A percentile compares a stretch with the other conserved stretches of the same genome.
These are phyloP conservation scores for Puccinia coronata DNA, from an alignment of 1,284 basidiomycete genomes.

Conservation along the genomic window DNA sequence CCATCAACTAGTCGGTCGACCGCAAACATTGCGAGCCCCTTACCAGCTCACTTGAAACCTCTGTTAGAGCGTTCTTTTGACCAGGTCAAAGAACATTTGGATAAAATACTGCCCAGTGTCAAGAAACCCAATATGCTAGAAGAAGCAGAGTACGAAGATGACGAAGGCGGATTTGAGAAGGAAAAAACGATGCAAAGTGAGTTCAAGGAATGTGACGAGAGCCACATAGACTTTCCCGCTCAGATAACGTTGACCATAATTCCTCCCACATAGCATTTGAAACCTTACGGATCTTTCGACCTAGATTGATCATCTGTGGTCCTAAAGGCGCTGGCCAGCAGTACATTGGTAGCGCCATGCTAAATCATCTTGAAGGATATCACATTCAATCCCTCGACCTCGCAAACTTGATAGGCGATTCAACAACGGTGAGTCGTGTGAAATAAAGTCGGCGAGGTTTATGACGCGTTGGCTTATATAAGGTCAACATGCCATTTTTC, in stretches of 20 bases:
- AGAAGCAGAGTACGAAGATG: constrained; percentile 76
- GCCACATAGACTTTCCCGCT: neutral
- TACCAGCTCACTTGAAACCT: constrained; percentile 83
- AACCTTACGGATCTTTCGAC: constrained; percentile 83
- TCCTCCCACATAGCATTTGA: constrained; percentile 72
- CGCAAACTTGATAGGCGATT: constrained; percentile 83
- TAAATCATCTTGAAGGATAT: constrained; percentile 94
- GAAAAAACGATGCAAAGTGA: constrained; percentile 80
- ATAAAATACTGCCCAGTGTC: constrained; percentile 59
- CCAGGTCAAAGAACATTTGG: constrained; percentile 70
- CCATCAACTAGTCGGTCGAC: constrained; percentile 92
- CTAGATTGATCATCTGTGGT: constrained; percentile 83
- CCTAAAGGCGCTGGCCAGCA: constrained; percentile 82
- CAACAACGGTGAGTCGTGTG: constrained; percentile 68
- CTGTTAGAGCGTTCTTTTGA: constrained; percentile 73
- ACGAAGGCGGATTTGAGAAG: constrained; percentile 63
- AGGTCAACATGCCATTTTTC: neutral
- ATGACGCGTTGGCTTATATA: neutral
- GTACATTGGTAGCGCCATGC: constrained; percentile 81
- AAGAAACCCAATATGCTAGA: constrained; percentile 67
- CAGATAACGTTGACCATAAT: neutral
- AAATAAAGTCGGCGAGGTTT: neutral
- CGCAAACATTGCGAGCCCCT: constrained; percentile 76
- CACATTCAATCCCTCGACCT: constrained; percentile 92
- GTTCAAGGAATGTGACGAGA: constrained; percentile 57